A percentile compares a stretch with the other conserved stretches of the same genome.
Evolutionary conservation across 2,329 filamentous ascomycete species (phyloP).

Genomic region (Colletotrichum plurivorum): DNA sequence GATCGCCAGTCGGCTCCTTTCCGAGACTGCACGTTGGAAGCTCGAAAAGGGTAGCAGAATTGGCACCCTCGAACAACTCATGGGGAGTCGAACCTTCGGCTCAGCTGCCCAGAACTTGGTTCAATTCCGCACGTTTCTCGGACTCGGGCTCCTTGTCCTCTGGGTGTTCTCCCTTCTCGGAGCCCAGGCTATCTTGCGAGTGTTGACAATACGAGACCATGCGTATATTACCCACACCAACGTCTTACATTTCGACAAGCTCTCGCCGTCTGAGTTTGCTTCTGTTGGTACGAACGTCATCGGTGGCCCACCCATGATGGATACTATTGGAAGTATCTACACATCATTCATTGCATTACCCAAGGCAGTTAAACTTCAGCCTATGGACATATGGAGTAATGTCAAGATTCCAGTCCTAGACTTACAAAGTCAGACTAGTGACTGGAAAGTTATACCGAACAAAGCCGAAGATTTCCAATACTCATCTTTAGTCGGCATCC

Average conservation of each 20-base stretch:
- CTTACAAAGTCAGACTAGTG: too few species aligned
- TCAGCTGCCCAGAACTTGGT: constrained; percentile 46
- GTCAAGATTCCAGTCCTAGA: constrained; percentile 45
- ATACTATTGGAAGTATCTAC: background rate
- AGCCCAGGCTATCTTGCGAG: constrained; percentile 46
- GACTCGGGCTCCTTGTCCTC: constrained; percentile 43
- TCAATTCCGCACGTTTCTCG: constrained; percentile 44
- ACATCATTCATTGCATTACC: constrained; percentile 40
- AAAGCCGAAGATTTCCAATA: background rate
- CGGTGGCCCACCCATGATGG: background rate
- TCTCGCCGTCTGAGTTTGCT: background rate
- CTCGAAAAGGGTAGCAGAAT: constrained; percentile 47
- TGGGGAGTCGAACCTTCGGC: constrained; percentile 49
- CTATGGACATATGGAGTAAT: constrained; percentile 47
- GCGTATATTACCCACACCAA: background rate
- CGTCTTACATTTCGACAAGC: background rate
- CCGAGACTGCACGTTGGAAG: constrained; percentile 45
- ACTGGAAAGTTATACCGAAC: background rate
- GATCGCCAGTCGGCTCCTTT: constrained; percentile 45
- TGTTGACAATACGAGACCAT: background rate
- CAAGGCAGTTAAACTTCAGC: constrained; percentile 37
- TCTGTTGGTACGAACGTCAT: background rate
- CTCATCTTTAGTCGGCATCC: constrained; percentile 25
- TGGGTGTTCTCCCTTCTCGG: constrained; percentile 50
- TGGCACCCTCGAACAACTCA: constrained; percentile 46